Evolutionary conservation across 2,329 filamentous ascomycete genomes (phyloP).

Genomic region (Calonectria multiphialidica): DNA sequence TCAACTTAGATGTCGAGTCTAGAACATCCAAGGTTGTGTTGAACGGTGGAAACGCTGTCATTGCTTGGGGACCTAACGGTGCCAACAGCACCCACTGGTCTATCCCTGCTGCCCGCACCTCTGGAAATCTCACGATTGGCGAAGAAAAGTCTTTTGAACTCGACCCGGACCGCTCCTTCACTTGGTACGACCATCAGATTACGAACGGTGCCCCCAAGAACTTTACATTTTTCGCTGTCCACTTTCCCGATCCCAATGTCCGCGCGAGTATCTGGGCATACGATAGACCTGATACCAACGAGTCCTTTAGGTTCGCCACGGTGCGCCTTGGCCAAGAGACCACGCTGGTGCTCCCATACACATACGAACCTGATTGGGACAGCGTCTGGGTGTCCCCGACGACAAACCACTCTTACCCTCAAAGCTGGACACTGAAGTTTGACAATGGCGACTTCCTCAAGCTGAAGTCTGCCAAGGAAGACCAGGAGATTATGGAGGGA

Average conservation of each 20-base stretch:
- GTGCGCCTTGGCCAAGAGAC: slow-evolving; percentile 15
- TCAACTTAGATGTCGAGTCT: neutral
- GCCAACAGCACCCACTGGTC: slow-evolving; percentile 9
- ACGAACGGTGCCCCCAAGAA: neutral
- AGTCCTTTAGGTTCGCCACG: slow-evolving; percentile 5
- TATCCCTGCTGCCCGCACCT: slow-evolving; percentile 10
- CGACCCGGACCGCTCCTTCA: neutral
- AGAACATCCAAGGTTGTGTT: slow-evolving; percentile 7
- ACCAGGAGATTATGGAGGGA: neutral
- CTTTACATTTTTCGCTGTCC: slow-evolving; percentile 14
- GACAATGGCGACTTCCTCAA: slow-evolving; percentile 10
- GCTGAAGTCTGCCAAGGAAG: neutral
- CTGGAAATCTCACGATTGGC: neutral
- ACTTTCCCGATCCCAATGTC: slow-evolving; percentile 13
- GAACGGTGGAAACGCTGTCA: slow-evolving; percentile 7
- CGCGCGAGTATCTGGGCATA: slow-evolving; percentile 16
- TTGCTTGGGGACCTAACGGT: slow-evolving; percentile 4
- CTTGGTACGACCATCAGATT: slow-evolving; percentile 23
- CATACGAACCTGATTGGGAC: neutral
- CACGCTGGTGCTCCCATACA: slow-evolving; percentile 5
- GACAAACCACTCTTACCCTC: neutral
- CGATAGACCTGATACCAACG: slow-evolving; percentile 11
- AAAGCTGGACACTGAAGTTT: slow-evolving; percentile 14
- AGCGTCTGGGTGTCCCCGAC: neutral
- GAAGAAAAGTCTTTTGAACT: neutral